phyloP scores from a whole-genome alignment of 2,329 filamentous ascomycete genomes.

The Pseudocercospora fuligena region DNA sequence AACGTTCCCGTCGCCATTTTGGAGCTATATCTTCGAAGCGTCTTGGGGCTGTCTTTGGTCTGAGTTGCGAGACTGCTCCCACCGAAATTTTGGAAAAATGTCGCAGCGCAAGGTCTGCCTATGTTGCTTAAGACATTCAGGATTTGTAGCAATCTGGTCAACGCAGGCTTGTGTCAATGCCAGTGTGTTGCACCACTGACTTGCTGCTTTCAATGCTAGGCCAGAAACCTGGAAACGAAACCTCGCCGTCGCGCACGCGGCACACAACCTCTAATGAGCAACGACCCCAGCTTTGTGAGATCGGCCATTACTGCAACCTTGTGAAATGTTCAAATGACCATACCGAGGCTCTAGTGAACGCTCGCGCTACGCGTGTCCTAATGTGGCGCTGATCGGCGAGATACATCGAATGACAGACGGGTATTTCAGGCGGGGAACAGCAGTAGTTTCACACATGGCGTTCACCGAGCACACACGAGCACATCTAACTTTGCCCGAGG shows the following conservation, averaged over 20 bases:
- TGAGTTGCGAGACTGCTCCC: no score
- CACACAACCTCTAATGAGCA: background rate
- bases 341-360: background rate
- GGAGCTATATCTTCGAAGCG: no score
- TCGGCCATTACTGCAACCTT: background rate
- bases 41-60: background rate
- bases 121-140: background rate
- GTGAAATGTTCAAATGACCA: background rate
- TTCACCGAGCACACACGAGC: background rate
- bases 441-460: conserved; percentile 3
- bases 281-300: background rate
- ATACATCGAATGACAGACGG: background rate
- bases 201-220: background rate
- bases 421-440: conserved; percentile 3
- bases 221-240: background rate
- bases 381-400: conserved; percentile 1
- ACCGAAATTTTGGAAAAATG: background rate
- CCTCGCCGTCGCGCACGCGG: no score
- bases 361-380: background rate
- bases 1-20: background rate
- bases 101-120: background rate
- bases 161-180: background rate
- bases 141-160: background rate
- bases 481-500: background rate
- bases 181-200: background rate